phyloP scores from a whole-genome alignment of 192 early-diverging fungal species.

The Backusella sp. region DNA sequence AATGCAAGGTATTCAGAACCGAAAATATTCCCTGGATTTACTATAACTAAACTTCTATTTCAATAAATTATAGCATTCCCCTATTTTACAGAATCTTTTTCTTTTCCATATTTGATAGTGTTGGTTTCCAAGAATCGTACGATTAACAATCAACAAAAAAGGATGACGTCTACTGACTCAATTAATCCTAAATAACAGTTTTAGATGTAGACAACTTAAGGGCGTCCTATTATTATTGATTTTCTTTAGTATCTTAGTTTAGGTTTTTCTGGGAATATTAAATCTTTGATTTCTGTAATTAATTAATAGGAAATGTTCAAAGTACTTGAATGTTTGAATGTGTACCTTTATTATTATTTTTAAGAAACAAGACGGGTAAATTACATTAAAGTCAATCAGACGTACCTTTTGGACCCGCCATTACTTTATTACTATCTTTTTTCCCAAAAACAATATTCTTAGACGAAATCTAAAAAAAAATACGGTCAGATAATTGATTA shows the following conservation, averaged over 20 bases:
- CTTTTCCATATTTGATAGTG: background rate
- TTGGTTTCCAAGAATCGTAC: background rate
- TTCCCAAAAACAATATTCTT: background rate
- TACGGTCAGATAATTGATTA: background rate
- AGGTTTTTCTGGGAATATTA: background rate
- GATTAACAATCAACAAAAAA: background rate
- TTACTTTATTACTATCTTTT: background rate
- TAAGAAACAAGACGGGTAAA: background rate
- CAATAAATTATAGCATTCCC: background rate
- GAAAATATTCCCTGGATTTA: background rate
- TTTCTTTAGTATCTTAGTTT: background rate
- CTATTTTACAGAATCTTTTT: background rate
- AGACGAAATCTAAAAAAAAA: background rate
- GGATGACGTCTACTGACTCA: slow-evolving; percentile 4
- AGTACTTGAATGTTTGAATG: background rate
- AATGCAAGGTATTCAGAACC: background rate
- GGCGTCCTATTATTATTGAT: background rate
- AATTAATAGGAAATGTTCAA: background rate
- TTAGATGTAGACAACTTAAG: background rate
- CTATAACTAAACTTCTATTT: background rate
- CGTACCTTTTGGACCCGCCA: no score
- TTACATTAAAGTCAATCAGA: background rate
- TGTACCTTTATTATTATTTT: no score
- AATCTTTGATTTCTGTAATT: background rate
- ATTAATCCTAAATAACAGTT: background rate